Evolutionary conservation across 345 rosid species (phyloP).

Genomic region (Hibiscus mutabilis): DNA sequence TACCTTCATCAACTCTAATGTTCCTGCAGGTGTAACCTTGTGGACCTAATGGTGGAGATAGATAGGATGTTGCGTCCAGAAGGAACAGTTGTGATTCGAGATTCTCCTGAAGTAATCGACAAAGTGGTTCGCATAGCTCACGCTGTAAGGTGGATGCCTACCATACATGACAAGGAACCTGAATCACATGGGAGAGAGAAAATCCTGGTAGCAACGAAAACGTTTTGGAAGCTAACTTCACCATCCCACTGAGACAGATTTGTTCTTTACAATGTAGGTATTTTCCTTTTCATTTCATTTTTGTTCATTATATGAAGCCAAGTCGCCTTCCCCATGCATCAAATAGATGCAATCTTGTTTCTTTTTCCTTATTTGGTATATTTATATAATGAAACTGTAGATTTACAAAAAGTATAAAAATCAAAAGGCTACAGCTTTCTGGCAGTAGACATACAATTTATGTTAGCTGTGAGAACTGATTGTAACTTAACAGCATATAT

Average conservation of each 20-base stretch:
- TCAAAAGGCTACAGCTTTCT: conserved; percentile 10
- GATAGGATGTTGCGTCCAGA: conserved; percentile 86
- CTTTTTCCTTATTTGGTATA: conserved; percentile 14
- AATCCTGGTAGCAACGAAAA: conserved; percentile 66
- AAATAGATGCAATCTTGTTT: conserved; percentile 25
- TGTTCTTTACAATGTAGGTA: conserved; percentile 34
- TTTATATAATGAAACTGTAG: conserved; percentile 19
- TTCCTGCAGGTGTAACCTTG: conserved; percentile 71
- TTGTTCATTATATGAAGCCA: conserved; percentile 15
- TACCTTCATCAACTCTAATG: background rate
- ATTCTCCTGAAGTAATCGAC: conserved; percentile 78
- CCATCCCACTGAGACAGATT: conserved; percentile 32
- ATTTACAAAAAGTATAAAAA: conserved; percentile 15
- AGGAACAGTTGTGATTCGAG: conserved; percentile 73
- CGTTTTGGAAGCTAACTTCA: conserved; percentile 51
- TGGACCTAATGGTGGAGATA: conserved; percentile 88
- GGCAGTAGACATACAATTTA: conserved; percentile 12
- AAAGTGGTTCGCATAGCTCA: conserved; percentile 55
- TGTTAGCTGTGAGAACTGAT: background rate
- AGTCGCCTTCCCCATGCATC: conserved; percentile 31
- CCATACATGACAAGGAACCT: conserved; percentile 59
- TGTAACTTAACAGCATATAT: background rate
- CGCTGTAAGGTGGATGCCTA: conserved; percentile 66
- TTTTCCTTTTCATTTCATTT: conserved; percentile 20
- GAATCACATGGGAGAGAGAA: conserved; percentile 65